These are phyloP conservation scores for Trametes villosa DNA, from an alignment of 768 basidiomycete species.

Conservation along the genomic window DNA sequence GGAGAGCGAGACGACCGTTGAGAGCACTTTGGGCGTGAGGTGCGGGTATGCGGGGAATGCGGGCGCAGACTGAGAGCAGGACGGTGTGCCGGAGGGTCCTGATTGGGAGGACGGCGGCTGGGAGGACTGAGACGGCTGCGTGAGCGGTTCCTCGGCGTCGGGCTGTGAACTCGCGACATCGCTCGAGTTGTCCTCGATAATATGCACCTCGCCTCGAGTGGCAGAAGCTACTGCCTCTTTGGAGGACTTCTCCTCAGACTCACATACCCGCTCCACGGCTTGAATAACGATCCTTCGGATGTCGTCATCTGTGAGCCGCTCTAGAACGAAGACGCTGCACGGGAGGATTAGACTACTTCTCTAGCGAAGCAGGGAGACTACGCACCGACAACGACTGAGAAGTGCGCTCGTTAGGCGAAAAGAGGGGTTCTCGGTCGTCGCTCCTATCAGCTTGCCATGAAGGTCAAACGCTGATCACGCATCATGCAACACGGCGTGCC, in stretches of 20 bases:
- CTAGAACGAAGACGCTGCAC: conserved; percentile 71
- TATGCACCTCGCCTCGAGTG: background rate
- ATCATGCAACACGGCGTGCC: background rate
- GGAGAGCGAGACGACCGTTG: conserved; percentile 56
- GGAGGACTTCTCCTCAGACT: conserved; percentile 9
- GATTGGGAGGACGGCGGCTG: conserved; percentile 21
- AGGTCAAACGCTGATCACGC: background rate
- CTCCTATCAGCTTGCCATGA: conserved; percentile 63
- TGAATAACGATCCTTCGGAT: conserved; percentile 60
- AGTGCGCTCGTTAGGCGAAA: conserved; percentile 79
- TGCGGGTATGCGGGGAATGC: conserved; percentile 39
- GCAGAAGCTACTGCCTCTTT: background rate
- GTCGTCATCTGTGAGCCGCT: conserved; percentile 67
- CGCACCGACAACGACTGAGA: conserved; percentile 76
- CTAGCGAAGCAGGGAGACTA: conserved; percentile 7
- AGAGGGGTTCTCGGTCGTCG: conserved; percentile 89
- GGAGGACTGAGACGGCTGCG: conserved; percentile 24
- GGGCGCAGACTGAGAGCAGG: conserved; percentile 3
- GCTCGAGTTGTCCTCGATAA: conserved; percentile 9
- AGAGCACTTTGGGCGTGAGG: conserved; percentile 51
- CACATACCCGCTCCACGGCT: conserved; percentile 47
- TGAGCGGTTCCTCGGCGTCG: conserved; percentile 19
- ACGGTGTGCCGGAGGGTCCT: conserved; percentile 23
- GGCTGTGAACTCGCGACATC: conserved; percentile 29
- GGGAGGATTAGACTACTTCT: conserved; percentile 5